These are phyloP conservation scores for Xylaria multiplex DNA, from an alignment of 2,329 filamentous ascomycete genomes.

Conservation along the genomic window DNA sequence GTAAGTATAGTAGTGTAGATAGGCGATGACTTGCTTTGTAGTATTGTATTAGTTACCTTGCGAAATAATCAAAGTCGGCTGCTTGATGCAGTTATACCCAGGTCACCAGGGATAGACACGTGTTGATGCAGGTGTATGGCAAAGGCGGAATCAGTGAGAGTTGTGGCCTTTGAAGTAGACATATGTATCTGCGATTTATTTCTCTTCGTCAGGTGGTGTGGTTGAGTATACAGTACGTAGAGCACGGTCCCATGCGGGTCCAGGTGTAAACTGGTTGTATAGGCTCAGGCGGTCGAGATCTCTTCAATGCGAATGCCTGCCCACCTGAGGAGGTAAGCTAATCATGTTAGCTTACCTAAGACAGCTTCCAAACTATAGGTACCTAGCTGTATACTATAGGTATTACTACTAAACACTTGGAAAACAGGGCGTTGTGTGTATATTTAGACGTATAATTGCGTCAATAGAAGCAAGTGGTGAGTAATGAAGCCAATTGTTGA, in stretches of 20 bases:
- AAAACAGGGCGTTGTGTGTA: background rate
- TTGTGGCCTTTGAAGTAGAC: background rate
- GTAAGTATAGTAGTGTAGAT: background rate
- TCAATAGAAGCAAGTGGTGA: too few relatives aligned
- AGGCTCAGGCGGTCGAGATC: too few relatives aligned
- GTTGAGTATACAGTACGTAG: background rate
- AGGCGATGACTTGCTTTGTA: constrained; percentile 6
- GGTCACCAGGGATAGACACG: constrained; percentile 30
- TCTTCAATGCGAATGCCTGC: too few relatives aligned
- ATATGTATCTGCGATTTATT: background rate
- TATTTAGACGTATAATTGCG: too few relatives aligned
- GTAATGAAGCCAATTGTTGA: too few relatives aligned
- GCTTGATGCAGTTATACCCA: constrained; percentile 17
- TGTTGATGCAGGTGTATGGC: constrained; percentile 28
- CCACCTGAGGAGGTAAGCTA: background rate
- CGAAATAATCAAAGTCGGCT: constrained; percentile 7
- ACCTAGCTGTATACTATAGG: background rate
- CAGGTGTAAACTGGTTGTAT: too few relatives aligned
- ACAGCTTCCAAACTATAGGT: background rate
- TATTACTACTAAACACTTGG: too few relatives aligned
- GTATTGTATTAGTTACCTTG: too few relatives aligned
- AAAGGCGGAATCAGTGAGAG: constrained; percentile 6
- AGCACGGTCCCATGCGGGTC: background rate
- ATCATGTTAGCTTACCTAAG: background rate
- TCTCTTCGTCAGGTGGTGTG: background rate